phyloP scores from a whole-genome alignment of 495 filamentous ascomycete genomes.

The Lepidopterella palustris region DNA sequence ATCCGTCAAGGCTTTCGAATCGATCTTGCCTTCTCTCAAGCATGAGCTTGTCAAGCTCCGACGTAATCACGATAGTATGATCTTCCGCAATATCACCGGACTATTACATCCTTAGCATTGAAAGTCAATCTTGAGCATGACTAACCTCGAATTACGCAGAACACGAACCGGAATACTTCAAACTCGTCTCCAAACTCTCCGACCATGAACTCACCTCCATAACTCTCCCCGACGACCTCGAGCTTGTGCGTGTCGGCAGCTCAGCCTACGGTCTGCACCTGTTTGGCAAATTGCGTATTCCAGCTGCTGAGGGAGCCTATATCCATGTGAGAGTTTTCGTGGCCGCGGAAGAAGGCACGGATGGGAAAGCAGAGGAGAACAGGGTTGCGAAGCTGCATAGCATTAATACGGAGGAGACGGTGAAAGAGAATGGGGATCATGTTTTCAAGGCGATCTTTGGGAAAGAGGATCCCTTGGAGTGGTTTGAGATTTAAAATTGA shows the following conservation, averaged over 20 bases:
- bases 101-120: neutral
- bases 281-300: slow-evolving; percentile 51
- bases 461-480: slow-evolving; percentile 43
- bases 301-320: slow-evolving; percentile 33
- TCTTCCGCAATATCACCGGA: neutral
- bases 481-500: slow-evolving; percentile 49
- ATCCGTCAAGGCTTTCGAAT: slow-evolving; percentile 45
- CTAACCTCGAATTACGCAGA: slow-evolving; percentile 11
- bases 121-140: neutral
- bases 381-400: slow-evolving; percentile 43
- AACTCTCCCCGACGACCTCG: slow-evolving; percentile 37
- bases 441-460: slow-evolving; percentile 49
- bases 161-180: slow-evolving; percentile 47
- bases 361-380: slow-evolving; percentile 33
- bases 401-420: slow-evolving; percentile 48
- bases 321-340: slow-evolving; percentile 46
- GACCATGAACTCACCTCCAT: slow-evolving; percentile 46
- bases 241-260: slow-evolving; percentile 45
- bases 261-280: slow-evolving; percentile 52
- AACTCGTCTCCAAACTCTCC: slow-evolving; percentile 40
- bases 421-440: slow-evolving; percentile 38
- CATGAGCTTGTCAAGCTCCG: slow-evolving; percentile 45
- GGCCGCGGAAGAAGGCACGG: slow-evolving; percentile 38
- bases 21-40: slow-evolving; percentile 46
- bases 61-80: slow-evolving; percentile 34